Evolutionary conservation across 1,139 yeast species (phyloP).

Genomic region (Meyerozyma sp.): DNA sequence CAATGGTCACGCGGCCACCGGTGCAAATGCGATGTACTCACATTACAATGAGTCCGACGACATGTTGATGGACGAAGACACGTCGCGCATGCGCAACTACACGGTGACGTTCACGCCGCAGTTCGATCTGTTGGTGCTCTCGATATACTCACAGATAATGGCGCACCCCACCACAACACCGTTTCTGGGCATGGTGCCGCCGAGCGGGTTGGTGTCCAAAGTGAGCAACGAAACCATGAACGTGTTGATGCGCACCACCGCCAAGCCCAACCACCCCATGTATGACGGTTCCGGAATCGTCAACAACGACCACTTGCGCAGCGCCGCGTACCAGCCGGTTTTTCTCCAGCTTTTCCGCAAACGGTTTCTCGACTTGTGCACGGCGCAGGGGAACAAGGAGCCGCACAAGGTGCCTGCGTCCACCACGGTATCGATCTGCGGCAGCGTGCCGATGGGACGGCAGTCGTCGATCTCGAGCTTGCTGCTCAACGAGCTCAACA

Average conservation of each 20-base stretch:
- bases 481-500: conserved; percentile 37
- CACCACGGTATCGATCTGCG: conserved; percentile 20
- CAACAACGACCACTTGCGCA: conserved; percentile 27
- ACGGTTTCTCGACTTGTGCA: conserved; percentile 37
- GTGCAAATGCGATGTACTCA: conserved; percentile 15
- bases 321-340: conserved; percentile 34
- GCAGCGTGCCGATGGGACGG: conserved; percentile 5
- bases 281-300: conserved; percentile 34
- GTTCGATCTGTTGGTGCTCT: conserved; percentile 36
- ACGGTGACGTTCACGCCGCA: conserved; percentile 30
- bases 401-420: conserved; percentile 18
- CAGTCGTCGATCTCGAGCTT: conserved; percentile 40
- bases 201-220: conserved; percentile 40
- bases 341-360: conserved; percentile 39
- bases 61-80: conserved; percentile 34
- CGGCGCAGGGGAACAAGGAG: conserved; percentile 12
- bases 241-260: conserved; percentile 18
- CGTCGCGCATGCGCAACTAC: conserved; percentile 21
- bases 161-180: conserved; percentile 45
- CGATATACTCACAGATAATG: conserved; percentile 30
- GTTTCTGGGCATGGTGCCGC: conserved; percentile 38
- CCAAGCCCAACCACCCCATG: conserved; percentile 11
- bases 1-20: background rate
- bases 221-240: conserved; percentile 40
- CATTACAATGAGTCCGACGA: conserved; percentile 40